Evolutionary conservation across 1,139 yeast species (phyloP), one percentile per base, ranked within the genome.

Genomic region (Debaryomyces robertsiae): DNA sequence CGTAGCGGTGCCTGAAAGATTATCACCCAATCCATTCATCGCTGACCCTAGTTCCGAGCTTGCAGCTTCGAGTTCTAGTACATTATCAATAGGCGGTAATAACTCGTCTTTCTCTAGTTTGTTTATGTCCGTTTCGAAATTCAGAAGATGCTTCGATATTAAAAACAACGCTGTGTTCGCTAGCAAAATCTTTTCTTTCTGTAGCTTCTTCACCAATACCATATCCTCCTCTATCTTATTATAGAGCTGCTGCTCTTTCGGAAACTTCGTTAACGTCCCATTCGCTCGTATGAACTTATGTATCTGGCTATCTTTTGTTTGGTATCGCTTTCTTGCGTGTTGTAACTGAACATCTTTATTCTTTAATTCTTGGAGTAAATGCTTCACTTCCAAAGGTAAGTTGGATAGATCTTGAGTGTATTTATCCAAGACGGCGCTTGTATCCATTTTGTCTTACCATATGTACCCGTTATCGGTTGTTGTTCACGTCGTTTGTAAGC

Each of bases 381-480:
- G 89, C 42, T 83, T 83, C 37, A 93, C 77, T 61, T 93, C 98
- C 9, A 89, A 81, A n/a, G 97, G 97, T 31, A 93, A 73, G 56
- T 91, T 93, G 19, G 93, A 81, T 41, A 93, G 59, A 50, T 72
- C 77, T 54, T 71, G 77, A 3, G 77, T 71, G 48, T 72, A 72
- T 52, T 73, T 71, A 45, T 72, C 77, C 19, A 73, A 61, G n/a
- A 73, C 77, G 0, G 76, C 61, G 4, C 76, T 65, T n/a, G 77
- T 72, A 54, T 73, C 78, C 77, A 73, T 73, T 28, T 16, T 32
- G 3, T 18, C 6, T 27, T 23, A 5, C 22, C 22, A 19, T 19
- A 5, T 6, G 9, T 9, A 32, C 15, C 24, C 33, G 14, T 17
- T 18, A 5, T 31, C 15, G 14, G 33, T 7, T 19, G 22, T 19